A percentile compares a stretch with the other conserved stretches of the same genome.
Conservation (phyloP, 208 protist genomes). For the Trypanosoma mega region DNA sequence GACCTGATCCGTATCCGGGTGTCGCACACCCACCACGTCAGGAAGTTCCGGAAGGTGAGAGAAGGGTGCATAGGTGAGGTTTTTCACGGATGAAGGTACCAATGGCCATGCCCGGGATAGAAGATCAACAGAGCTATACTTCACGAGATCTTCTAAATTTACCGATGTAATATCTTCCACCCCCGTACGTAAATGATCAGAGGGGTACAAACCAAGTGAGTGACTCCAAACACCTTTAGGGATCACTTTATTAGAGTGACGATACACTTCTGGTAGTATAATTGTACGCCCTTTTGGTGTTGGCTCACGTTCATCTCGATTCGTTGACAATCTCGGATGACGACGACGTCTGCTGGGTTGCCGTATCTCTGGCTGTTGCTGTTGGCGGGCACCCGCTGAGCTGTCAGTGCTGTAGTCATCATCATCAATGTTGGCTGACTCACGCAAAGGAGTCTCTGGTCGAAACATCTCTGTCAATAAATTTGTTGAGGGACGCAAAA, state of each 20-base stretch:
- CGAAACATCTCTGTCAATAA: conserved; percentile 5
- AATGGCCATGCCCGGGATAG: conserved; percentile 48
- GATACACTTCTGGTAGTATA: conserved; percentile 24
- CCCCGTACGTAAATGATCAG: conserved; percentile 5
- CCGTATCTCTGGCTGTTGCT: background rate
- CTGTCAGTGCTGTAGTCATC: conserved; percentile 25
- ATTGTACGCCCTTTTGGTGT: background rate
- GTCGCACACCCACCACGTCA: conserved; percentile 41
- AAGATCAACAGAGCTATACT: conserved; percentile 40
- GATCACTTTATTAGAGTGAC: conserved; percentile 17
- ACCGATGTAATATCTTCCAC: conserved; percentile 22
- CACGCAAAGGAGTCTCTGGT: conserved; percentile 3
- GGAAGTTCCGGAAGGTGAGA: conserved; percentile 40
- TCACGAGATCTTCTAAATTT: conserved; percentile 39
- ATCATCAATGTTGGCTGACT: conserved; percentile 8
- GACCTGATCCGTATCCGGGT: conserved; percentile 42
- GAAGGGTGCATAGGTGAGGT: conserved; percentile 35
- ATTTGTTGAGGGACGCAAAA: no score
- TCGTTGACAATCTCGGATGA: background rate
- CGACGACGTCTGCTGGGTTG: background rate
- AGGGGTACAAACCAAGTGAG: conserved; percentile 11
- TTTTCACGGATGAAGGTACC: conserved; percentile 26
- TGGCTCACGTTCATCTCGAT: conserved; percentile 5
- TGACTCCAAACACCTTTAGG: conserved; percentile 13
- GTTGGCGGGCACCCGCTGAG: background rate